phyloP scores from a whole-genome alignment of 768 basidiomycete species.

The Russula emetica region DNA sequence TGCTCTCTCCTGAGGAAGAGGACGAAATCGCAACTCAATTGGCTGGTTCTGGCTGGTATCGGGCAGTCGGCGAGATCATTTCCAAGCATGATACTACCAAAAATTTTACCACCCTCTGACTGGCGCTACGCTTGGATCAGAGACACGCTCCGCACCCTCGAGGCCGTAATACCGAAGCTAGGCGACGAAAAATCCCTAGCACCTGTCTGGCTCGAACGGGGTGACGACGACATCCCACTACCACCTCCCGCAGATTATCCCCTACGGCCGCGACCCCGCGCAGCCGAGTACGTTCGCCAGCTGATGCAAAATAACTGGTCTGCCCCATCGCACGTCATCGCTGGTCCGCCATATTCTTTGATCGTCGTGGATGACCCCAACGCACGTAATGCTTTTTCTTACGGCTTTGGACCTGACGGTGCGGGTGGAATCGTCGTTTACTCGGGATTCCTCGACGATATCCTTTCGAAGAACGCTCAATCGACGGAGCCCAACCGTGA shows the following conservation, averaged over 20 bases:
- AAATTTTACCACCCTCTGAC: slow-evolving; percentile 67
- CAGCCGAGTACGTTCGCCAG: slow-evolving; percentile 61
- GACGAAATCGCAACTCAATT: slow-evolving; percentile 82
- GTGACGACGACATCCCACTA: slow-evolving; percentile 50
- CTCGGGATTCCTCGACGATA: slow-evolving; percentile 87
- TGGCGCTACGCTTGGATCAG: slow-evolving; percentile 91
- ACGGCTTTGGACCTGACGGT: slow-evolving; percentile 89
- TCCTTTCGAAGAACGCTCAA: slow-evolving; percentile 50
- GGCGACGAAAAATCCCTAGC: slow-evolving; percentile 54
- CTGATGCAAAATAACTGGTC: slow-evolving; percentile 36
- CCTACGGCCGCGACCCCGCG: slow-evolving; percentile 78
- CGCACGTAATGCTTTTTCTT: slow-evolving; percentile 87
- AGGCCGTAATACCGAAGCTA: slow-evolving; percentile 65
- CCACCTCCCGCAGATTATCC: slow-evolving; percentile 84
- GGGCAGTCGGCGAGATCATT: slow-evolving; percentile 75
- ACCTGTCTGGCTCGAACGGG: slow-evolving; percentile 52
- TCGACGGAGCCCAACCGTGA: slow-evolving; percentile 26
- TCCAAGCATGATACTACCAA: slow-evolving; percentile 53
- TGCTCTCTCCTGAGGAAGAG: slow-evolving; percentile 90
- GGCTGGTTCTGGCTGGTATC: slow-evolving; percentile 82
- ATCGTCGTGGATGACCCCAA: slow-evolving; percentile 85
- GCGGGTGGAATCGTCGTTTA: slow-evolving; percentile 93
- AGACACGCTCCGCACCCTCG: slow-evolving; percentile 71
- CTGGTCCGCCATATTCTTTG: slow-evolving; percentile 86
- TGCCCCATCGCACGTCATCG: slow-evolving; percentile 50